Percentiles rank a stretch among this genome's conserved stretches.
phyloP scores from a whole-genome alignment of 2,329 filamentous ascomycete genomes.

The Calycina herbarum region DNA sequence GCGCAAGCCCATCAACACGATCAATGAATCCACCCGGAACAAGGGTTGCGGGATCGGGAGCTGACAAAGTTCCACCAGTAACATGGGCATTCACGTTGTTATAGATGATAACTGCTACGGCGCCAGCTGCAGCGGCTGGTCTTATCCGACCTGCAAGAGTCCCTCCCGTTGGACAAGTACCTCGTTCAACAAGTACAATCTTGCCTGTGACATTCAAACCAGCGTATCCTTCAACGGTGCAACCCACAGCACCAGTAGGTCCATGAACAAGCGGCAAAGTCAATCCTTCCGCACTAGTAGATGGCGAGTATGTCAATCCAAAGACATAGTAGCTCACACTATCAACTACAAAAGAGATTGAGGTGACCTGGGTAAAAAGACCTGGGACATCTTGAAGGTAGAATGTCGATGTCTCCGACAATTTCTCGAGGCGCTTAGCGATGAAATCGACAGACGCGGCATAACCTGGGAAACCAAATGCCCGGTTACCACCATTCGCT shows the following conservation, averaged over 20 bases:
- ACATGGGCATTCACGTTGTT: constrained; percentile 21
- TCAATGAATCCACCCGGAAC: constrained; percentile 22
- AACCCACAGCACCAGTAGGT: constrained; percentile 15
- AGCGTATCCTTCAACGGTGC: constrained; percentile 18
- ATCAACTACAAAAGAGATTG: constrained; percentile 16
- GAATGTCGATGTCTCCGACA: constrained; percentile 15
- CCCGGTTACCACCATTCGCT: constrained; percentile 18
- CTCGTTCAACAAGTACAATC: constrained; percentile 55
- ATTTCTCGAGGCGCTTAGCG: constrained; percentile 14
- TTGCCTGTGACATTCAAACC: constrained; percentile 39
- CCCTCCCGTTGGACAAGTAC: constrained; percentile 53
- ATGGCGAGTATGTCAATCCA: constrained; percentile 22
- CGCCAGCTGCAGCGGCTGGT: constrained; percentile 54
- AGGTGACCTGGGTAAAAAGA: constrained; percentile 16
- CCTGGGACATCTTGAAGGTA: constrained; percentile 19
- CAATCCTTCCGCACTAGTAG: constrained; percentile 35
- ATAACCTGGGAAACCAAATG: constrained; percentile 21
- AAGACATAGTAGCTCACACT: constrained; percentile 16
- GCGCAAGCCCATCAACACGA: constrained; percentile 18
- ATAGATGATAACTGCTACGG: constrained; percentile 50
- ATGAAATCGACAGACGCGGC: constrained; percentile 19
- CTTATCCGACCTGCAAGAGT: constrained; percentile 47
- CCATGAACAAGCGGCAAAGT: constrained; percentile 18
- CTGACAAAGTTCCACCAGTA: constrained; percentile 21
- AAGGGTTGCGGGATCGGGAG: constrained; percentile 19